Evolutionary conservation across 2,329 filamentous ascomycete genomes (phyloP), one percentile per base, ranked within the genome.

Genomic region (Geosmithia putterillii): DNA sequence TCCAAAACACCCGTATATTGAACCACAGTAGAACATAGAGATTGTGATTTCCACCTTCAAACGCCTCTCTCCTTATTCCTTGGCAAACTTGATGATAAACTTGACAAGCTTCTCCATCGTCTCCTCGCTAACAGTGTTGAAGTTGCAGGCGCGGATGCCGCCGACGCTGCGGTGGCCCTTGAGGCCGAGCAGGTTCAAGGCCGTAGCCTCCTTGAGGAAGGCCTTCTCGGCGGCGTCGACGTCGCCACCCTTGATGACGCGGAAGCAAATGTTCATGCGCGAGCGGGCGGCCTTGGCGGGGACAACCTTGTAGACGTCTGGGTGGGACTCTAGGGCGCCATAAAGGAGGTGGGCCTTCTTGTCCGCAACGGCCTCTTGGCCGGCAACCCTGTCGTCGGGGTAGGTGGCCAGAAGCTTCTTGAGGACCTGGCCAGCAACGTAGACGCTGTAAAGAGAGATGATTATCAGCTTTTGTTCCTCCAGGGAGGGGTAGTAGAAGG

Each of bases 191-290:
- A 95, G 67, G 0, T 83, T 79, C 43, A 69, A 70, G 47, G 75
- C 74, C 46, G 82, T 76, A 1, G 80, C 82, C 40, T 83, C 78
- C 47, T 81, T 74, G 39, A 96, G 61, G 65, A 96, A 96, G 1
- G 71, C 71, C 62, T 87, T 86, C 61, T 96, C 89, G 19, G 80
- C 73, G 12, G 74, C 79, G 42, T 81, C 78, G 46, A 79, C 67
- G 37, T 81, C 76, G 38, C 71, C 74, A 40, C 69, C 60, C 59
- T 67, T 70, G 50, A 52, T 69, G 17, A 94, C 73, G 15, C 88
- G 71, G 72, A 95, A 95, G 71, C 88, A 95, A 46, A 96, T 85
- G 64, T 96, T 96, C 84, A 96, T 95, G 44, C 87, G 72, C 53
- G 86, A 94, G 45, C 89, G 82, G 3, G 74, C 83, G 19, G 68